Evolutionary conservation across 768 basidiomycete species (phyloP).

Genomic region (Phaffia australis): DNA sequence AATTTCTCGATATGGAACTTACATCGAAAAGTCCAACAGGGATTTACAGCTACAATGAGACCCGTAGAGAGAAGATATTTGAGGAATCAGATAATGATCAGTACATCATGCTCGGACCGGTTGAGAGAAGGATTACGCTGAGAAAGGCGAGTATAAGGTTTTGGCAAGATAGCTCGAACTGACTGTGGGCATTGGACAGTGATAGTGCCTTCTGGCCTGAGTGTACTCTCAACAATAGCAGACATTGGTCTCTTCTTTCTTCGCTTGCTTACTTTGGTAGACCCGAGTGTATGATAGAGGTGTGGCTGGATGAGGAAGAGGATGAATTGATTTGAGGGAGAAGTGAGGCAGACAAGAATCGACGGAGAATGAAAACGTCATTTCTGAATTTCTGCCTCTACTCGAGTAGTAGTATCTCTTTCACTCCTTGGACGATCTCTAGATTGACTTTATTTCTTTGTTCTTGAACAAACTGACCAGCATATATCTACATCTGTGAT

Average conservation of each 20-base stretch:
- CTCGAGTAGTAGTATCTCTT: background rate
- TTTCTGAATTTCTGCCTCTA: no score
- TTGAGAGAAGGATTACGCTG: background rate
- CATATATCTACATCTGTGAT: background rate
- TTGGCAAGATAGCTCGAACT: background rate
- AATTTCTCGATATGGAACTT: background rate
- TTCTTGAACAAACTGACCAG: background rate
- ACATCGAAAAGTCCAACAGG: constrained; percentile 19
- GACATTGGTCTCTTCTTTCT: constrained; percentile 5
- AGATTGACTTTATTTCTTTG: background rate
- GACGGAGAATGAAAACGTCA: no score
- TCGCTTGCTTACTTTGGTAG: background rate
- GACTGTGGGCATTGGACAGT: constrained; percentile 10
- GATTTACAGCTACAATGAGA: constrained; percentile 17
- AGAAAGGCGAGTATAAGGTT: background rate
- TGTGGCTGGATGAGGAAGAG: no score
- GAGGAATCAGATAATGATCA: background rate
- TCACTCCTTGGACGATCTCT: background rate
- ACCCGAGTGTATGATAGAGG: no score
- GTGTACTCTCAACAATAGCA: constrained; percentile 11
- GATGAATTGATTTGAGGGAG: no score
- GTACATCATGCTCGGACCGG: background rate
- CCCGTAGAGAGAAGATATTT: background rate
- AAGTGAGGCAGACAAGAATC: no score
- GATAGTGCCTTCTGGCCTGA: constrained; percentile 10